Evolutionary conservation across 176 grass and related monocot species (phyloP).

Genomic region (Phoenix roebelenii): DNA sequence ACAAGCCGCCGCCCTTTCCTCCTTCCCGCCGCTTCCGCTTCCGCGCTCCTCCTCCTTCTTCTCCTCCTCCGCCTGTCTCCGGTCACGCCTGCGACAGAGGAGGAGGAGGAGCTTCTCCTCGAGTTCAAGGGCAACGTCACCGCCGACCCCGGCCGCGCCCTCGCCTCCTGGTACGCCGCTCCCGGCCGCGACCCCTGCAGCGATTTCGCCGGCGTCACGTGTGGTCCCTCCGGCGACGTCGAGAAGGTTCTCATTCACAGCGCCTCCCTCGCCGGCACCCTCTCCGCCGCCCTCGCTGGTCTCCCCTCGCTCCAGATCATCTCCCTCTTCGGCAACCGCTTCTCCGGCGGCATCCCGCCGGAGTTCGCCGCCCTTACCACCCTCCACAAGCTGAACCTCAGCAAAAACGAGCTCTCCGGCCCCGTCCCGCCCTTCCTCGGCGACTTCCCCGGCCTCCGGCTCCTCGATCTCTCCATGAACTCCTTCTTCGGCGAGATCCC

Average conservation of each 20-base stretch:
- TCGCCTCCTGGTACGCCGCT: conserved; percentile 41
- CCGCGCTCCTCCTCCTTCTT: neutral
- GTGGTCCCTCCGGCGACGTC: conserved; percentile 44
- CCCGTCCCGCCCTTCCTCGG: conserved; percentile 56
- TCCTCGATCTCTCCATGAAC: conserved; percentile 95
- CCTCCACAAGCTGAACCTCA: conserved; percentile 92
- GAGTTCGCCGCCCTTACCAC: conserved; percentile 28
- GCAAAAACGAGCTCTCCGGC: conserved; percentile 65
- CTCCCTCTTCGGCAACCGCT: conserved; percentile 71
- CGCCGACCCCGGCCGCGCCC: conserved; percentile 43
- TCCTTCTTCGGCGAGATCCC: conserved; percentile 73
- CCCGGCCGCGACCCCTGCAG: conserved; percentile 40
- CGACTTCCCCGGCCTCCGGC: conserved; percentile 44
- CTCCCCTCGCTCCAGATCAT: conserved; percentile 57
- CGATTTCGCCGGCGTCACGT: conserved; percentile 41
- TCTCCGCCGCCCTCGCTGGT: conserved; percentile 42
- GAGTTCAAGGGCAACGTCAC: conserved; percentile 70
- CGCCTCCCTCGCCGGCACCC: conserved; percentile 21
- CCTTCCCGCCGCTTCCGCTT: neutral
- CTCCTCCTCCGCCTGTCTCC: neutral
- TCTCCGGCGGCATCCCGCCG: conserved; percentile 44
- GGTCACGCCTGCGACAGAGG: neutral
- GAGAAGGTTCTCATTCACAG: conserved; percentile 62
- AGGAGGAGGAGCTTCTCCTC: conserved; percentile 55
- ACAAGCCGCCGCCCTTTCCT: neutral